Base-by-base conservation (phyloP, 495 filamentous ascomycete species). In the Aspergillus nanangensis region DNA sequence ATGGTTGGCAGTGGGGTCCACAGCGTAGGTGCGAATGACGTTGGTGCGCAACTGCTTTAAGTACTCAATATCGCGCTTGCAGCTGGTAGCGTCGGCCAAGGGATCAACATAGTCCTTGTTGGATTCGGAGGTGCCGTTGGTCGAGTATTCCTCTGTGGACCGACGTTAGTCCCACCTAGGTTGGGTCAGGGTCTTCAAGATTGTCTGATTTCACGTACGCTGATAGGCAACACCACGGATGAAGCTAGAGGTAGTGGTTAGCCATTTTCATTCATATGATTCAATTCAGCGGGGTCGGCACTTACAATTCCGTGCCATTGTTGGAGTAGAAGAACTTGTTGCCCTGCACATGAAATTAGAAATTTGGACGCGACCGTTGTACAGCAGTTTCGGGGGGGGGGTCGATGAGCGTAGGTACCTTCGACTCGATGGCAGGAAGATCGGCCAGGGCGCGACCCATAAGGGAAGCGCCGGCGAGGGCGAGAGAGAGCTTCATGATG, bases 221-320 rank as follows among this genome's bases (percentile, higher is more conserved):
- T 85, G 94, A 69, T 98, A 98, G 36, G 94, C 94, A 46, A 98
- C 78, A 61, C 93, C 93, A 54, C 82, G 86, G 50, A 98, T 91
- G 65, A 69, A 82, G 60, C 77, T 79, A 29, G 33, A 27, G 23
- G 5, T 22, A 45, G 13, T 24, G 46, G 46, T 38, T 19, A 42
- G 19, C 35, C 15, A 22, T 13, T 32, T 14, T n/a, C 7, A 22
- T 8, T 14, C 13, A 17, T n/a, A 19, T 1, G 2, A 3, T 1
- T 3, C 9, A 21, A 10, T 25, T 8, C 4, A 8, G 31, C 19
- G 10, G 24, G 11, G 2, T 19, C 10, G 18, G 24, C 24, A 60
- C 78, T 63, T 63, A 85, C 76, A 98, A 98, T 71, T 98, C 84
- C 15, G 80, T 84, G 48, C 82, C 82, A 61, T 84, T 84, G 56